A percentile compares a stretch with the other conserved stretches of the same genome.
These are phyloP conservation scores for Tulasnella sp. DNA, from an alignment of 768 basidiomycete genomes.

Conservation along the genomic window DNA sequence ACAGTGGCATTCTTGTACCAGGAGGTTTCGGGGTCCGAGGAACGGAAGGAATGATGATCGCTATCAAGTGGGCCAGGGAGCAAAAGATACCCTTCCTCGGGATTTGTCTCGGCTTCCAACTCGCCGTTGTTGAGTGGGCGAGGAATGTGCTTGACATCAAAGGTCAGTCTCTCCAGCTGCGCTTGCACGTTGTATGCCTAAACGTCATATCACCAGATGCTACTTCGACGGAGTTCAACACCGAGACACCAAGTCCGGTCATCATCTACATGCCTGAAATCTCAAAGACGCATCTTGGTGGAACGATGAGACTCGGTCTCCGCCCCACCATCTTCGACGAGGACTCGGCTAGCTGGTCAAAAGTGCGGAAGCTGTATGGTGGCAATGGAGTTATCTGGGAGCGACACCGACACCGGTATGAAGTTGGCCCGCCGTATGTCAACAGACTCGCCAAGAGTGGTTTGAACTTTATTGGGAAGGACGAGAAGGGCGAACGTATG, in stretches of 20 bases:
- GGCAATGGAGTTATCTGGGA: constrained; percentile 85
- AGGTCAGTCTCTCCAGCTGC: constrained; percentile 31
- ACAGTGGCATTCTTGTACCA: constrained; percentile 91
- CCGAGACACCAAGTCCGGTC: constrained; percentile 61
- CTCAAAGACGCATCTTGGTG: constrained; percentile 95
- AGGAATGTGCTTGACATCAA: constrained; percentile 69
- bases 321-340: constrained; percentile 89
- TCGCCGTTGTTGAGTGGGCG: constrained; percentile 94
- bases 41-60: constrained; percentile 95
- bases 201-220: constrained; percentile 53
- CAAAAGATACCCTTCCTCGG: constrained; percentile 93
- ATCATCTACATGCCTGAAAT: constrained; percentile 99
- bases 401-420: constrained; percentile 91
- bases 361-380: constrained; percentile 75
- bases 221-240: constrained; percentile 76
- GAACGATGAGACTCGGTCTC: constrained; percentile 98
- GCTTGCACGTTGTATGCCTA: background rate
- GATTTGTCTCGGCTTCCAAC: constrained; percentile 96
- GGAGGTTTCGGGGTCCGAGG: constrained; percentile 94
- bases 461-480: constrained; percentile 78
- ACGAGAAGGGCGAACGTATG: constrained; percentile 96
- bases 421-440: constrained; percentile 89
- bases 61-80: constrained; percentile 96
- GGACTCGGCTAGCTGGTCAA: constrained; percentile 65
- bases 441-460: constrained; percentile 66